Conservation (phyloP, 495 filamentous ascomycete species). For the Tetracladium setigerum region DNA sequence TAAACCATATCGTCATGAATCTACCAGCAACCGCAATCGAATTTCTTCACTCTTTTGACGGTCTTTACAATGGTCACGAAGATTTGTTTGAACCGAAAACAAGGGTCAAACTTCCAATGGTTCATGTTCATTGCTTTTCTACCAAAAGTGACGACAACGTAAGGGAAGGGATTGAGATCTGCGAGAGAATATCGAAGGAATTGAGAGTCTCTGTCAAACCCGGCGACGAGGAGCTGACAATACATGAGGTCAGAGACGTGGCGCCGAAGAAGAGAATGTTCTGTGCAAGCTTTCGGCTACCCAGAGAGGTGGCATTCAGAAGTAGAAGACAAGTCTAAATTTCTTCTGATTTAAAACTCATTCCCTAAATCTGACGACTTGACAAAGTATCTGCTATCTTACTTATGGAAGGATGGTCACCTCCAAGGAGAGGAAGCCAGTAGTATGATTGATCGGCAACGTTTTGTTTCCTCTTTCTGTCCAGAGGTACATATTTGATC, state of each 20-base stretch:
- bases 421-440: too few species aligned
- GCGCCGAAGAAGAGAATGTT: conserved; percentile 95
- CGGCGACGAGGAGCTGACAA: conserved; percentile 48
- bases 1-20: conserved; percentile 95
- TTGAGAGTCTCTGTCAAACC: conserved; percentile 13
- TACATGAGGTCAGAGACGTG: conserved; percentile 80
- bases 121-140: conserved; percentile 90
- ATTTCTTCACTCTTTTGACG: conserved; percentile 80
- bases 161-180: conserved; percentile 54
- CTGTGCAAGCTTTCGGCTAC: conserved; percentile 85
- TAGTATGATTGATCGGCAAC: too few species aligned
- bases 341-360: too few species aligned
- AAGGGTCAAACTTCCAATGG: conserved; percentile 55
- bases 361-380: too few species aligned
- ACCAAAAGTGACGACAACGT: conserved; percentile 65
- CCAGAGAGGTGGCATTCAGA: conserved; percentile 70
- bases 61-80: conserved; percentile 66
- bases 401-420: too few species aligned
- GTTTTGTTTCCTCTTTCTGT: too few species aligned
- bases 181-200: conserved; percentile 39
- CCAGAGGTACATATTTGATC: too few species aligned
- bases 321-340: neutral
- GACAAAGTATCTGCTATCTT: too few species aligned
- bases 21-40: conserved; percentile 80
- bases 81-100: conserved; percentile 56